These are phyloP conservation scores for Amyloporia xantha DNA, from an alignment of 768 basidiomycete genomes.

Conservation along the genomic window DNA sequence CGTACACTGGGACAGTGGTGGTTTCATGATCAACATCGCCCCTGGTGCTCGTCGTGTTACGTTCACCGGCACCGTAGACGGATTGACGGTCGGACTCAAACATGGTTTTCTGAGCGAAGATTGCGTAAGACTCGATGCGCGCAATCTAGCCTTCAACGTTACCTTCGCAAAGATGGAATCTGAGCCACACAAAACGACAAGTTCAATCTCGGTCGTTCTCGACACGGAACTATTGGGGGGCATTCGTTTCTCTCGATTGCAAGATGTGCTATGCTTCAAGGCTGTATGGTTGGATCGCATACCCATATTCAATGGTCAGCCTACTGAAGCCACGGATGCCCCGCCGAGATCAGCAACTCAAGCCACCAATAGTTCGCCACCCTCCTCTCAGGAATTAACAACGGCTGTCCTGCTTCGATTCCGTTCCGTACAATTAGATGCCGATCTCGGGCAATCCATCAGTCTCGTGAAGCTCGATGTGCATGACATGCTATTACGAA, in stretches of 20 bases:
- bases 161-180: constrained; percentile 52
- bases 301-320: constrained; percentile 55
- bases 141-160: constrained; percentile 75
- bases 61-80: constrained; percentile 76
- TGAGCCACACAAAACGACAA: constrained; percentile 30
- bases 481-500: constrained; percentile 55
- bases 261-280: constrained; percentile 92
- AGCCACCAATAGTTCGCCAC: constrained; percentile 9
- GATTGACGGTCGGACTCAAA: constrained; percentile 72
- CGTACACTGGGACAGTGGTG: constrained; percentile 91
- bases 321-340: constrained; percentile 21
- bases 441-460: constrained; percentile 86
- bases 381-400: constrained; percentile 40
- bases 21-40: constrained; percentile 74
- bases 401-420: constrained; percentile 65
- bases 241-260: constrained; percentile 78
- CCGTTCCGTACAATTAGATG: constrained; percentile 63
- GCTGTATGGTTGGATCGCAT: constrained; percentile 91
- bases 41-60: constrained; percentile 67
- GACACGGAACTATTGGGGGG: constrained; percentile 80
- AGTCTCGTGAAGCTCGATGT: constrained; percentile 63
- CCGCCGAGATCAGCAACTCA: constrained; percentile 13
- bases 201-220: constrained; percentile 65
- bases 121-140: constrained; percentile 72
- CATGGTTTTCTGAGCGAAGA: constrained; percentile 84